Evolutionary conservation across 2,329 filamentous ascomycete genomes (phyloP), one percentile per base, ranked within the genome.

Genomic region (Thelonectria olida): DNA sequence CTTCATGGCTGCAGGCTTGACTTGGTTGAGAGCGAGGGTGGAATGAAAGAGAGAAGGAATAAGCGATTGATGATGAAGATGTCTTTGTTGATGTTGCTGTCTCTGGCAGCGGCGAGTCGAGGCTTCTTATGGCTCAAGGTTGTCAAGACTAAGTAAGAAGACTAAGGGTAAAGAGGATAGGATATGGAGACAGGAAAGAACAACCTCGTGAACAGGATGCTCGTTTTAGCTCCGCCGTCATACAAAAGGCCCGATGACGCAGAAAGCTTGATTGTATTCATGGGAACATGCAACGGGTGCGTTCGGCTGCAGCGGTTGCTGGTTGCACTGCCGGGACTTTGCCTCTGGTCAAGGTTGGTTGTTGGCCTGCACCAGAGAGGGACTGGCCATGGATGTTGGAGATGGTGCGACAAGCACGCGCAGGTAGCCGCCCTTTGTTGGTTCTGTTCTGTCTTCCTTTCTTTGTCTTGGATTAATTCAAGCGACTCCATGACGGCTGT

Each of bases 1-100:
- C 31, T 68, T 71, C 69, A 72, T 72, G 19, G 19, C 44, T 64
- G 58, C 20, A 3, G 6, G n/a, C 15, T 39, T 13, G 4, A 6
- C 3, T 27, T n/a, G 20, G 10, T 45, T 6, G 13, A n/a, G 13
- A 31, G 28, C 28, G 28, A 31, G 28, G 9, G 31, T 13, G 31
- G 13, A 15, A 15, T 34, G 31, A 13, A 34, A 34, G 31, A 15
- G 12, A 34, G 15, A 34, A 34, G 31, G 13, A 15, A 6, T 34
- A 15, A 34, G 47, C n/a, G 42, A 25, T 7, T 45, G 42, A 25
- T n/a, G 22, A 23, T 45, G 28, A 27, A n/a, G n/a, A n/a, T n/a
- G 13, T 23, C 3, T n/a, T 13, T 42, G 25, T 41, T 17, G 5
- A 5, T 31, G n/a, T n/a, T n/a, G n/a, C n/a, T n/a, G n/a, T n/a